Conservation (phyloP, 176 grass and related monocot genomes). For the Musa schizocarpa region DNA sequence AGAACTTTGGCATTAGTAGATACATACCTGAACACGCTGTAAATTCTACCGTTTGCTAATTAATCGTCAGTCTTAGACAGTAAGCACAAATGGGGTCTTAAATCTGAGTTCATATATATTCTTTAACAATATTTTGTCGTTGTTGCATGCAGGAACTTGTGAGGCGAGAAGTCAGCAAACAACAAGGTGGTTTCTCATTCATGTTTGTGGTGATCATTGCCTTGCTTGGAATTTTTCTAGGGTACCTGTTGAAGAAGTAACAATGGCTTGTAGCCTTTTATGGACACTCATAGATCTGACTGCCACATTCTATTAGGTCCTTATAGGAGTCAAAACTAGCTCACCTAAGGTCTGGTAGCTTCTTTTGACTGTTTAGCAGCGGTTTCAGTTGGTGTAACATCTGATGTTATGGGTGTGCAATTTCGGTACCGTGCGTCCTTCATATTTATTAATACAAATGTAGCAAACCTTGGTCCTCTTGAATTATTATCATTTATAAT, state of each 20-base stretch:
- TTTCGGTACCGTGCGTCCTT: background rate
- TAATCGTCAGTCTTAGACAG: too few species aligned
- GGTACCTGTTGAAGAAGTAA: slow-evolving; percentile 58
- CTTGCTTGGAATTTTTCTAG: slow-evolving; percentile 41
- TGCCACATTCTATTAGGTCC: background rate
- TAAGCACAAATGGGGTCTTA: too few species aligned
- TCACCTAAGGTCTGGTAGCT: background rate
- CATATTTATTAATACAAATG: background rate
- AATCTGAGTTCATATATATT: slow-evolving; percentile 3
- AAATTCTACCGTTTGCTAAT: too few species aligned
- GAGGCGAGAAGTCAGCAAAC: slow-evolving; percentile 28
- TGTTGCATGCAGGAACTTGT: slow-evolving; percentile 35
- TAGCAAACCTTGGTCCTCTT: background rate
- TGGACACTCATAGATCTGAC: background rate
- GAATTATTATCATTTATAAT: background rate
- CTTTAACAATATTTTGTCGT: slow-evolving; percentile 5
- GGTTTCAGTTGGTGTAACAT: background rate
- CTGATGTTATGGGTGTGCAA: background rate
- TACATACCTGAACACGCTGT: too few species aligned
- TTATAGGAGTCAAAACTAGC: background rate
- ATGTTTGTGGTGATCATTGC: slow-evolving; percentile 29
- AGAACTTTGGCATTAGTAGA: too few species aligned
- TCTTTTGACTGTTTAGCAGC: background rate
- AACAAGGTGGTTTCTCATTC: slow-evolving; percentile 37
- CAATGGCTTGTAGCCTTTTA: background rate